Evolutionary conservation across 169 alveolate species (phyloP).

Genomic region (Amoebophrya sp.): DNA sequence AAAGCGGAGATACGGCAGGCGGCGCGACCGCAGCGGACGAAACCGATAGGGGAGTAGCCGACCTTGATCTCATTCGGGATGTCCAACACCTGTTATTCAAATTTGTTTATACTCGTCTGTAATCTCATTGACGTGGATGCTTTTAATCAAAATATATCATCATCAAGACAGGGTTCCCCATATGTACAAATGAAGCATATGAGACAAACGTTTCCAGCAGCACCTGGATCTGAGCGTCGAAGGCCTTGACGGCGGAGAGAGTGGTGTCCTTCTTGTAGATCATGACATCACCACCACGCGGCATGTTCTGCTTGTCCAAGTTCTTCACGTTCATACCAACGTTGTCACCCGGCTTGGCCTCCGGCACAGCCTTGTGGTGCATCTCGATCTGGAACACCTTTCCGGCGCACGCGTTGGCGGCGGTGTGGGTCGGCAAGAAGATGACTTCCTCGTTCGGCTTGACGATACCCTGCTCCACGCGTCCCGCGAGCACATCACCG

Average conservation of each 20-base stretch:
- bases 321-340: conserved; percentile 94
- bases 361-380: conserved; percentile 92
- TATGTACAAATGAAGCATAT: no score
- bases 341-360: conserved; percentile 96
- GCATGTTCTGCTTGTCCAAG: conserved; percentile 85
- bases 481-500: conserved; percentile 98
- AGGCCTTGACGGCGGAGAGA: conserved; percentile 80
- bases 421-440: conserved; percentile 82
- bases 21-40: conserved; percentile 32
- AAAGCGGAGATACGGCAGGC: conserved; percentile 27
- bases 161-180: no score
- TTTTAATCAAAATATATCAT: no score
- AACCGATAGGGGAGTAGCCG: conserved; percentile 87
- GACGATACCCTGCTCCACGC: conserved; percentile 95
- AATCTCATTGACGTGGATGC: no score
- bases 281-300: conserved; percentile 84
- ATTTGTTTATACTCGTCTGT: no score
- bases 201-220: no score
- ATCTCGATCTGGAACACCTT: conserved; percentile 90
- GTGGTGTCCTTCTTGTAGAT: conserved; percentile 90
- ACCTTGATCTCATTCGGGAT: conserved; percentile 92
- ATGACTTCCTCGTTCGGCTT: conserved; percentile 81
- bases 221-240: conserved; percentile 85
- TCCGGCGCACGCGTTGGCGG: conserved; percentile 13
- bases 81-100: no score